Percentiles rank a stretch among this genome's conserved stretches.
phyloP scores from a whole-genome alignment of 257 asterid species.

The Solanum virginianum region DNA sequence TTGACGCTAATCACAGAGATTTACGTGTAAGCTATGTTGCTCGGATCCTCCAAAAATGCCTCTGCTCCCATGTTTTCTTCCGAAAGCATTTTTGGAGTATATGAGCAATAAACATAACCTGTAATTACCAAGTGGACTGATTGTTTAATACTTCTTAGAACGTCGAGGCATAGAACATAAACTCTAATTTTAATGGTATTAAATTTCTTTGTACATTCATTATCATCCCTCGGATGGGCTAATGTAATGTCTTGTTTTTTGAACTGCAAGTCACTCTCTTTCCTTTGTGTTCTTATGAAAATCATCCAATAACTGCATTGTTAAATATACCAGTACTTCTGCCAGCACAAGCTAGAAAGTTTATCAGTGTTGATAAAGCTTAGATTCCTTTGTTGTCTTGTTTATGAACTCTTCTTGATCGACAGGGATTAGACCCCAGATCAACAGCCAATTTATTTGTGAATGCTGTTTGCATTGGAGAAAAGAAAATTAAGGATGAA shows the following conservation, averaged over 20 bases:
- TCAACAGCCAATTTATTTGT: constrained; percentile 77
- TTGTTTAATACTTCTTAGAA: neutral
- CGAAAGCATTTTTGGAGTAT: neutral
- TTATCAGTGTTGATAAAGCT: neutral
- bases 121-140: neutral
- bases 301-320: neutral
- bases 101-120: neutral
- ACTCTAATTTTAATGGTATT: neutral
- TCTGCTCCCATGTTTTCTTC: neutral
- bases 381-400: neutral
- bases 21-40: neutral
- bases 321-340: neutral
- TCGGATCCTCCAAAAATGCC: neutral
- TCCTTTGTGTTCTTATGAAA: neutral
- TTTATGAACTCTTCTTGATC: neutral
- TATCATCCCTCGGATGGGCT: neutral
- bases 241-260: neutral
- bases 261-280: neutral
- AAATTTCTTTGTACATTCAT: too few relatives aligned
- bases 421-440: constrained; percentile 85
- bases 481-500: constrained; percentile 43
- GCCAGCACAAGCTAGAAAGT: neutral
- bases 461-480: constrained; percentile 71
- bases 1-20: neutral
- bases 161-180: neutral